Base-by-base conservation (phyloP, 2,329 filamentous ascomycete genomes). In the Lachnellula willkommii region DNA sequence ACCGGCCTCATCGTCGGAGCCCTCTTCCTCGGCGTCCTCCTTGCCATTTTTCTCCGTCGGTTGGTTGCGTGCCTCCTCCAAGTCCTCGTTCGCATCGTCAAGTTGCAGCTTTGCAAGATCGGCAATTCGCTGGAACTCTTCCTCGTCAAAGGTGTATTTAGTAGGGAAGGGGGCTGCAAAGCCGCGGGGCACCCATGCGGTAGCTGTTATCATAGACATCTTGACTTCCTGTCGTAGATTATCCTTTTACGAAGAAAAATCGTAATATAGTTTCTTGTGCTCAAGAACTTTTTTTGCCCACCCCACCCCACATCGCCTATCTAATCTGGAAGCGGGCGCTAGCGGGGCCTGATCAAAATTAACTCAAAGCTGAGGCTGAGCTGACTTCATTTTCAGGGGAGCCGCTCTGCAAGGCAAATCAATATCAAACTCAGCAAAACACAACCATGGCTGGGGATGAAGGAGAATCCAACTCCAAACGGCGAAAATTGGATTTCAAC, bases 81-180 rank as follows among this genome's bases (percentile, higher is more conserved):
- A 74, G 68, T 94, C 92, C 28, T 92, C 89, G 68, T 93, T 87
- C 26, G 94, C 94, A 73, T 97, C 94, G 68, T 96, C 90, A 36
- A 89, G 77, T 71, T 89, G 84, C 60, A 82, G 71, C 59, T 77
- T 76, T 42, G 81, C 80, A 56, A 84, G 75, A 67, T 79, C 76
- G 32, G 80, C 79, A 70, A 84, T 83, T 56, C 81, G 74, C 59
- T 74, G 71, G 64, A 82, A 80, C 66, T 84, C 81, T 55, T 77
- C 76, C 67, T 84, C 81, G 60, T 83, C 77, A 56, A 83, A 77
- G 54, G 78, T 76, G 64, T 82, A 81, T 68, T 80, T 81, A 14
- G 73, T 77, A 2, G 81, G 81, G 56, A 83, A 82, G 53, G 78
- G 77, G 40, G 81, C 80, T 8, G 81, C 79, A 63, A 81, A 79